Percentiles rank a stretch among this genome's conserved stretches.
Evolutionary conservation across 192 early-diverging fungal genomes (phyloP).

Genomic region (Phlyctochytrium bullatum): DNA sequence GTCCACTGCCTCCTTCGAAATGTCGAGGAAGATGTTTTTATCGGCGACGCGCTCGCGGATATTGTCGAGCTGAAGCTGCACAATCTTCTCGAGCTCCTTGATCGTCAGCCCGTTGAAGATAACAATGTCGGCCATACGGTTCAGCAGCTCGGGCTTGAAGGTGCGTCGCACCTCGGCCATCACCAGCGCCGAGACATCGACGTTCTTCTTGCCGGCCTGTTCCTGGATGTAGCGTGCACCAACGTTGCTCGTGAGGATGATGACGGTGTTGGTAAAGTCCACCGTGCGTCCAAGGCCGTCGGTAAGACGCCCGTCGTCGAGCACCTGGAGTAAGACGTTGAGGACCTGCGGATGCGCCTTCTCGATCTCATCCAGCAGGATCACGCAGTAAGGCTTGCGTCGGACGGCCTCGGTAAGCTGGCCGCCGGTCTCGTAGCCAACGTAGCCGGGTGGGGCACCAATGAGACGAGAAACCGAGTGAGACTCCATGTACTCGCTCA

Average conservation of each 20-base stretch:
- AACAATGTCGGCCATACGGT: conserved; percentile 94
- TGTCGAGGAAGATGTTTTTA: conserved; percentile 67
- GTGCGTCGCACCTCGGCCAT: conserved; percentile 76
- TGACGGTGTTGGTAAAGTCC: conserved; percentile 93
- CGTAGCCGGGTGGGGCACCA: conserved; percentile 71
- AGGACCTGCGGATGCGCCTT: conserved; percentile 92
- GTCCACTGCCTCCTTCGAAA: conserved; percentile 69
- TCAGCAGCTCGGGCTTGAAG: conserved; percentile 93
- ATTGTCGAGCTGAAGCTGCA: conserved; percentile 64
- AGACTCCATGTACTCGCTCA: conserved; percentile 97
- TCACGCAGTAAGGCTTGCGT: conserved; percentile 85
- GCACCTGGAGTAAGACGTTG: conserved; percentile 90
- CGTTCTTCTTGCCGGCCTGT: neutral
- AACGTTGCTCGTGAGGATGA: conserved; percentile 94
- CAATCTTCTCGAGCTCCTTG: conserved; percentile 65
- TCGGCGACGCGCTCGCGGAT: conserved; percentile 70
- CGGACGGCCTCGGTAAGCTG: conserved; percentile 94
- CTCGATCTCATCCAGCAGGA: conserved; percentile 98
- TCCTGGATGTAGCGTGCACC: conserved; percentile 62
- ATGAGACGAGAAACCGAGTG: conserved; percentile 65
- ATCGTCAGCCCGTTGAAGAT: conserved; percentile 72
- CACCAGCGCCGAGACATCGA: conserved; percentile 45
- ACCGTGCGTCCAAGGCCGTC: conserved; percentile 90
- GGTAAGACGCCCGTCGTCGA: conserved; percentile 96
- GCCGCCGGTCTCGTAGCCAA: conserved; percentile 95